These are phyloP conservation scores for Suillus placidus DNA, from an alignment of 768 basidiomycete species.

Conservation along the genomic window DNA sequence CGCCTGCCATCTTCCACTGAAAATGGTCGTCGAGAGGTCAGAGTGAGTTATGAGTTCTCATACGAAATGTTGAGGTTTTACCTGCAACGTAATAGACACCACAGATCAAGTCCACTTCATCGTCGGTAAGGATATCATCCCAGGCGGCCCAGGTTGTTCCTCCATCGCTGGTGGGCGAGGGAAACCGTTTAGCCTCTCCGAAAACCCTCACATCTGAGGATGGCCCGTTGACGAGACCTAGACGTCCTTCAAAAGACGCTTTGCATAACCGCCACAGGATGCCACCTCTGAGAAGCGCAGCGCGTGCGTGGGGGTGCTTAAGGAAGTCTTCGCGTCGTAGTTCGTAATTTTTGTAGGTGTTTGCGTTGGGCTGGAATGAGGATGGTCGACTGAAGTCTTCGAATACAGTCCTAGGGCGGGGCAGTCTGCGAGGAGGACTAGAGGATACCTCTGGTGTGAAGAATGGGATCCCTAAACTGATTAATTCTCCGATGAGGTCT, in stretches of 20 bases:
- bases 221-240: background rate
- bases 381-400: background rate
- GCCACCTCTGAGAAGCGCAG: background rate
- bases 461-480: background rate
- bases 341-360: background rate
- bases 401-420: background rate
- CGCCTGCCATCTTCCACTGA: background rate
- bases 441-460: background rate
- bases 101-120: constrained; percentile 1
- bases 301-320: background rate
- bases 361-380: background rate
- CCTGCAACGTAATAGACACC: background rate
- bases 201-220: background rate
- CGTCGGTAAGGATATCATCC: background rate
- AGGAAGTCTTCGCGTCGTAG: background rate
- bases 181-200: background rate
- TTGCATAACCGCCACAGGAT: background rate
- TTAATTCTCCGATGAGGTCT: background rate
- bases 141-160: background rate
- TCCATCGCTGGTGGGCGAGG: background rate
- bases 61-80: background rate
- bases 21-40: background rate
- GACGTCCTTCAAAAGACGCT: background rate
- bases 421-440: background rate
- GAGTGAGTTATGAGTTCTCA: background rate